These are phyloP conservation scores for Paraphoma sp. DNA, from an alignment of 2,329 filamentous ascomycete genomes.

Conservation along the genomic window DNA sequence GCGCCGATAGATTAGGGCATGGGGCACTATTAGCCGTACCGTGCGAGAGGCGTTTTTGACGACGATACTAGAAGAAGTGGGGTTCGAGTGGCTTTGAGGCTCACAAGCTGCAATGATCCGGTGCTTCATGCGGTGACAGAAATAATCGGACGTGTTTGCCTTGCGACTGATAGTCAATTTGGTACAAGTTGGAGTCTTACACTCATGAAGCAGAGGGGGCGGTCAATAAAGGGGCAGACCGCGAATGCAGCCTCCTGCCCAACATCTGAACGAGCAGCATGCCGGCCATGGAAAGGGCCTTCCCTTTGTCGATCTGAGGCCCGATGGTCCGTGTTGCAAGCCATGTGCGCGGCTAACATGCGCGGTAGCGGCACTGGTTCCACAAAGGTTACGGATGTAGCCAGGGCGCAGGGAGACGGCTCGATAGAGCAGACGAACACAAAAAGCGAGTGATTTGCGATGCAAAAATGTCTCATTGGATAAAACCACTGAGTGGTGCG, in stretches of 20 bases:
- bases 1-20: constrained; percentile 28
- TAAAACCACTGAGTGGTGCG: not conserved
- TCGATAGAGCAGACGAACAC: constrained; percentile 1
- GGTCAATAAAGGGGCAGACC: not conserved
- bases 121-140: not conserved
- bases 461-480: constrained; percentile 6
- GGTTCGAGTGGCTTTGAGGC: constrained; percentile 8
- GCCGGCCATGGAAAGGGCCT: constrained; percentile 9
- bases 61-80: constrained; percentile 2
- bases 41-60: constrained; percentile 8
- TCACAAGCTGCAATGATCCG: not conserved
- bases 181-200: not conserved
- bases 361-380: constrained; percentile 17
- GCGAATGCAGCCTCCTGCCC: constrained; percentile 9
- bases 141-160: not conserved
- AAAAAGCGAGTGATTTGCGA: constrained; percentile 2
- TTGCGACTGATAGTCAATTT: not conserved
- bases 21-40: constrained; percentile 5
- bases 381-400: constrained; percentile 3
- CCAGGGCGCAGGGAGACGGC: constrained; percentile 7
- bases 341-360: constrained; percentile 21
- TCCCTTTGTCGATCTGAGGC: not conserved
- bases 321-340: not conserved
- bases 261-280: constrained; percentile 5
- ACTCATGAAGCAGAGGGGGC: not conserved